Conservation (phyloP, 1,284 basidiomycete genomes). For the Cutaneotrichosporon dermatis region DNA sequence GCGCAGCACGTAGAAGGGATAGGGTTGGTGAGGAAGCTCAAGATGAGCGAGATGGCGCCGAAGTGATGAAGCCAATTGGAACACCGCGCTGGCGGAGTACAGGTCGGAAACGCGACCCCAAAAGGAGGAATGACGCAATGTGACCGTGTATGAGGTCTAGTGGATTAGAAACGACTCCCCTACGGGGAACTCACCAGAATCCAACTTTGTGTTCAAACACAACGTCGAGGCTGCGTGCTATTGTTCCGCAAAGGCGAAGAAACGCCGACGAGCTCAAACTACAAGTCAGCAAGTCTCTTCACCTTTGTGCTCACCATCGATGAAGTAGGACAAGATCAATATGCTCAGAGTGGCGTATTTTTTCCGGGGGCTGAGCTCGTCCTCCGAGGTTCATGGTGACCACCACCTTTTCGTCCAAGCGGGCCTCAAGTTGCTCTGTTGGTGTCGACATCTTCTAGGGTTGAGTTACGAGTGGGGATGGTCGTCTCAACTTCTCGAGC, state of each 20-base stretch:
- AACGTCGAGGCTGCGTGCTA: slow-evolving; percentile 24
- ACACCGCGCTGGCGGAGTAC: slow-evolving; percentile 30
- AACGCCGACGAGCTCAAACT: slow-evolving; percentile 15
- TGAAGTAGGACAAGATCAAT: neutral
- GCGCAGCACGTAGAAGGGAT: slow-evolving; percentile 40
- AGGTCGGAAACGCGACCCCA: slow-evolving; percentile 35
- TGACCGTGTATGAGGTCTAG: slow-evolving; percentile 28
- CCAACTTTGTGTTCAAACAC: slow-evolving; percentile 28
- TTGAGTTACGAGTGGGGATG: neutral
- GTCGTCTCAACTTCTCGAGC: too few species aligned
- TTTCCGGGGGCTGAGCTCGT: neutral
- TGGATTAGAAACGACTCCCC: too few species aligned
- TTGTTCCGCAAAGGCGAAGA: slow-evolving; percentile 23
- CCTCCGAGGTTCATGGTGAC: too few species aligned
- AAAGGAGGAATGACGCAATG: slow-evolving; percentile 33
- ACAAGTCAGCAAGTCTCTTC: neutral
- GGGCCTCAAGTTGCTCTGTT: too few species aligned
- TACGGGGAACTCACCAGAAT: slow-evolving; percentile 18
- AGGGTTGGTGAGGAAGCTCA: slow-evolving; percentile 37
- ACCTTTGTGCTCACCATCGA: neutral
- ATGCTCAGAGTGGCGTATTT: neutral
- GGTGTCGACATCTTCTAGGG: neutral
- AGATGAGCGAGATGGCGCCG: slow-evolving; percentile 32
- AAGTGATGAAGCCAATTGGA: slow-evolving; percentile 30
- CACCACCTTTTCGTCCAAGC: too few species aligned